Evolutionary conservation across 2,329 filamentous ascomycete species (phyloP), one percentile per base, ranked within the genome.

Genomic region (Alternaria sp.): DNA sequence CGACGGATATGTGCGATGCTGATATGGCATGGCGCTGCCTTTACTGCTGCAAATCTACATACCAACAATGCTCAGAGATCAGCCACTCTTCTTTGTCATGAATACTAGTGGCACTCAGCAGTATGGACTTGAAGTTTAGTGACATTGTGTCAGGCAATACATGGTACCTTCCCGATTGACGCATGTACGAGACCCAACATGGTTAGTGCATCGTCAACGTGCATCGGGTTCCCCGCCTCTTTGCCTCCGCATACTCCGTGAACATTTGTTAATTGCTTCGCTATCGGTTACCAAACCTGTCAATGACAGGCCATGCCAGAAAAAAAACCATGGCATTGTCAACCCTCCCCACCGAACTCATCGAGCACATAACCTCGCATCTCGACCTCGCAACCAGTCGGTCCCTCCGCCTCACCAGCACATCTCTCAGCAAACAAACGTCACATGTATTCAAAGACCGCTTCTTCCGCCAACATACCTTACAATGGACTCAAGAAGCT

Each of bases 291-390:
- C 23, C 41, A 42, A 4, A 24, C 11, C 21, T 14, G 5, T 40
- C 21, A 14, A n/a, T 13, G 5, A 40, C 37, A 40, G 24, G 37
- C 21, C 3, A 13, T 7, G 5, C 26, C 11, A 8, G 5, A 51
- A 14, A 51, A 7, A 51, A 14, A 50, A 13, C 36, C 1, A 66
- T 65, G 61, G 33, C 62, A n/a, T 40, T 73, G 10, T 17, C 42
- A 10, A 28, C 33, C 3, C 59, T 74, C 2, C 68, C 71, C 6
- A 70, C 65, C 0, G 71, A 74, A 49, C 45, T 72, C 3, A 59
- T 71, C 4, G 65, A 72, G 46, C 48, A 51, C n/a, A 62, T 74
- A 23, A 54, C 64, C 10, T 51, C 40, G 8, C 14, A 71, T 50
- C 67, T 73, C 11, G 62, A 68, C 28, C 31, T 67, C 7, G 10